Conservation (phyloP, 108 stramenopile genomes). For the Epithemia pelagica region DNA sequence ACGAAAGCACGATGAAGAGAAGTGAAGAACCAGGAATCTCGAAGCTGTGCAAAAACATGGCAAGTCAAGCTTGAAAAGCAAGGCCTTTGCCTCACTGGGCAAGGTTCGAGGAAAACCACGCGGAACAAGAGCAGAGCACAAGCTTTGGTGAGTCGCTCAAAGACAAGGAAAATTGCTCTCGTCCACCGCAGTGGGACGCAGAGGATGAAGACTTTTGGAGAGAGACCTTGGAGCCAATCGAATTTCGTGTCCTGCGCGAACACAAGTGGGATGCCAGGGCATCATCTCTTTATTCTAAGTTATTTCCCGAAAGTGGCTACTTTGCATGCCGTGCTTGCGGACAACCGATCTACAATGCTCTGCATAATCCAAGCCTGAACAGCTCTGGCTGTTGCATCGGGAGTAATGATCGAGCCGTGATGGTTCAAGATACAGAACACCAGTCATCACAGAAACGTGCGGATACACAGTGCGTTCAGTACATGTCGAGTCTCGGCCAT, state of each 20-base stretch:
- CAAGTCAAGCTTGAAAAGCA: not conserved
- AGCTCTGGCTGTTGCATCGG: not conserved
- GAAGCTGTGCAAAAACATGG: not conserved
- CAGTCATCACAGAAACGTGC: not conserved
- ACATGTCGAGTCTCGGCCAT: not conserved
- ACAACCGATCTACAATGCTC: not conserved
- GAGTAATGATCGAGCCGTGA: not conserved
- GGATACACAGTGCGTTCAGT: not conserved
- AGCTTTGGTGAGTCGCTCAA: not conserved
- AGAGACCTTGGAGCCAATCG: not conserved
- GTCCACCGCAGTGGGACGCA: not conserved
- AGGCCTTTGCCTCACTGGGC: constrained; percentile 5
- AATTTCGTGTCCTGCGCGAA: constrained; percentile 1
- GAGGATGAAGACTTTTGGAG: not conserved
- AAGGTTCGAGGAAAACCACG: not conserved
- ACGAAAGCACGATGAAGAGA: too few species aligned
- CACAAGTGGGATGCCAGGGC: not conserved
- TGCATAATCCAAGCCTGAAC: not conserved
- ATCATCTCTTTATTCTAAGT: not conserved
- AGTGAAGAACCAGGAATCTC: not conserved
- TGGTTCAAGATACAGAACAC: not conserved
- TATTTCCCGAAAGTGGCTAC: not conserved
- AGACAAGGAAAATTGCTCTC: not conserved
- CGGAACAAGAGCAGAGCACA: not conserved
- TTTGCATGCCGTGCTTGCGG: constrained; percentile 6